Base-by-base conservation (phyloP, 2,329 filamentous ascomycete species). In the Ophiostoma fasciatum region DNA sequence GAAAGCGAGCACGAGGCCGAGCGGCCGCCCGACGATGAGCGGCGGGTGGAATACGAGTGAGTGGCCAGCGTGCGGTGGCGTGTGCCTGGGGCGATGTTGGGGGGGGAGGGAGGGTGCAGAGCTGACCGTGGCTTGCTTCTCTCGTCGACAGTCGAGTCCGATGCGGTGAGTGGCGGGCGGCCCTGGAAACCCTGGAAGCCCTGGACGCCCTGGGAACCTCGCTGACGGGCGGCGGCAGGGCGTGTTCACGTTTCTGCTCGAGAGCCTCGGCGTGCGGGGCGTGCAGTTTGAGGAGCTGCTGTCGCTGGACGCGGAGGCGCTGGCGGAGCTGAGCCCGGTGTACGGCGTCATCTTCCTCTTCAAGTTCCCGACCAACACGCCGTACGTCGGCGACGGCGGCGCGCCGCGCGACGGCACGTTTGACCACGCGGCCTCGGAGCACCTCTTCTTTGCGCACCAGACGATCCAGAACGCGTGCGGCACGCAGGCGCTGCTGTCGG, bases 281-380 rank as follows among this genome's bases (percentile, higher is more conserved):
- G 84, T 96, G 3, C 90, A 98, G 59, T 96, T 94, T 55, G 90
- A 96, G 63, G 90, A 98, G 63, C 76, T 98, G 45, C 74, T 94
- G 40, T 80, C 82, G 1, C 76, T 98, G 45, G 88, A 96, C 48
- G 66, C 83, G 7, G 74, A 82, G 35, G 70, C 71, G 39, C 69
- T 92, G 11, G 68, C 71, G 29, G 63, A 76, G 45, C 70, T 85
- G 23, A 76, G 79, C 48, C 81, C 82, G 14, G 68, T 94, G 36
- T 92, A 94, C 62, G 90, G 90, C 51, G 84, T 98, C 47, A 94
- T 98, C 52, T 98, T 98, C 61, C 82, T 98, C 56, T 98, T 98
- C 76, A 96, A 94, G 63, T 98, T 82, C 60, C 82, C 74, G 34
- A 85, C 75, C 42, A 76, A 81, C 53, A 71, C 58, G 42, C 71